Evolutionary conservation across 2,329 filamentous ascomycete species (phyloP), one percentile per base, ranked within the genome.

Genomic region (Fusarium sp.): DNA sequence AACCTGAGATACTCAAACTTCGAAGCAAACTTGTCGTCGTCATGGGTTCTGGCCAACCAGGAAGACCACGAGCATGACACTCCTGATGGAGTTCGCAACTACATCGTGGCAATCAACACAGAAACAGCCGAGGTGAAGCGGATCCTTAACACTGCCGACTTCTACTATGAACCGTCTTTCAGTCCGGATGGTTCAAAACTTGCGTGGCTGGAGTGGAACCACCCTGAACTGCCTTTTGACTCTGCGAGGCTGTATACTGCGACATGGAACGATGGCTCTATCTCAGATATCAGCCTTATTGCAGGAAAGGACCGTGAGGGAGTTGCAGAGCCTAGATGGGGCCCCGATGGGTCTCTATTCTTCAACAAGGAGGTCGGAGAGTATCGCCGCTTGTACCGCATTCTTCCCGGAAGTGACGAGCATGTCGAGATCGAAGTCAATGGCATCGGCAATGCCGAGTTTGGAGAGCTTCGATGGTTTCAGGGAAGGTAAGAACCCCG

Each of bases 161-260:
- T 89, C 58, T 89, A 89, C 75, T 84, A 83, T 28, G 82, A 84
- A 28, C 87, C 88, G 0, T 83, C 83, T 22, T 89, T 86, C 71
- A 87, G 83, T 66, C 82, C 79, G 2, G 83, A 87, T 68, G 86
- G 86, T 4, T 81, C 77, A 12, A 83, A 82, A 56, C 71, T 89
- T 32, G 82, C 79, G n/a, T 89, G 88, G 87, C 80, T 87, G 18
- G 84, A 89, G 66, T 90, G 88, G 88, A 80, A 86, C 24, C 86
- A 89, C 70, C 88, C 87, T 0, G 82, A 87, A 55, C 84, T 89
- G 79, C 86, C 87, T 0, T 89, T 87, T 81, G 84, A 84, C 3
- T 83, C 84, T 2, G 84, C 83, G 5, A 82, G 84, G 62, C 75
- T 89, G 4, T 84, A 83, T 73, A 74, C 82, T 51, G 86, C 84